Percentiles rank a stretch among this genome's conserved stretches.
Evolutionary conservation across 352 stramenopile species (phyloP).

Genomic region (Globisporangium abappressorium): DNA sequence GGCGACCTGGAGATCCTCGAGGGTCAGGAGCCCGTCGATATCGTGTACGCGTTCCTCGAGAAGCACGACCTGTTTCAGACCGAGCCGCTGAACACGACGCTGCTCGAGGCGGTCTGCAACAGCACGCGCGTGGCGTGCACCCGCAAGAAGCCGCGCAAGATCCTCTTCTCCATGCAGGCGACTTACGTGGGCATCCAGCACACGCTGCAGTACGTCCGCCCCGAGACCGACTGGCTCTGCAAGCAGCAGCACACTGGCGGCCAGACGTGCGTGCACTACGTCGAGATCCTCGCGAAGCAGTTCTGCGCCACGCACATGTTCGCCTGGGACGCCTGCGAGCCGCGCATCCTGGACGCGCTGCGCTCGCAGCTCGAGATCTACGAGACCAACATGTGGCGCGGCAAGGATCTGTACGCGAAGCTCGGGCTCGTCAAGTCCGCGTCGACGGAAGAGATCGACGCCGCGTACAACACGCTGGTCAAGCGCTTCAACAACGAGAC

Average conservation of each 20-base stretch:
- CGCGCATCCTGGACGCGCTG: slow-evolving; percentile 61
- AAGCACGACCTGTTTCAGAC: slow-evolving; percentile 87
- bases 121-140: slow-evolving; percentile 60
- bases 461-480: slow-evolving; percentile 75
- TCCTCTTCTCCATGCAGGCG: slow-evolving; percentile 76
- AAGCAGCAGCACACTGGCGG: slow-evolving; percentile 34
- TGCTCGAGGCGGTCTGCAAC: slow-evolving; percentile 70
- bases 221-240: slow-evolving; percentile 77
- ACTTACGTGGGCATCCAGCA: slow-evolving; percentile 68
- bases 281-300: slow-evolving; percentile 52
- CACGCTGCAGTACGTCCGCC: slow-evolving; percentile 75
- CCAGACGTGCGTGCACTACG: slow-evolving; percentile 72
- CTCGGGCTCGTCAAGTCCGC: slow-evolving; percentile 73
- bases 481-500: slow-evolving; percentile 87
- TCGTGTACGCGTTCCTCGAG: slow-evolving; percentile 84
- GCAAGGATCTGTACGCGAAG: slow-evolving; percentile 80
- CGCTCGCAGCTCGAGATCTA: slow-evolving; percentile 60
- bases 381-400: slow-evolving; percentile 72
- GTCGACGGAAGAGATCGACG: slow-evolving; percentile 69
- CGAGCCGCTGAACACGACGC: slow-evolving; percentile 67
- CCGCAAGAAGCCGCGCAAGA: slow-evolving; percentile 52
- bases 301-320: slow-evolving; percentile 80
- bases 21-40: slow-evolving; percentile 74
- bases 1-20: slow-evolving; percentile 72
- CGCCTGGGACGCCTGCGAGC: slow-evolving; percentile 52